Base-by-base conservation (phyloP, 2,329 filamentous ascomycete species). In the Coniochaeta sp. region DNA sequence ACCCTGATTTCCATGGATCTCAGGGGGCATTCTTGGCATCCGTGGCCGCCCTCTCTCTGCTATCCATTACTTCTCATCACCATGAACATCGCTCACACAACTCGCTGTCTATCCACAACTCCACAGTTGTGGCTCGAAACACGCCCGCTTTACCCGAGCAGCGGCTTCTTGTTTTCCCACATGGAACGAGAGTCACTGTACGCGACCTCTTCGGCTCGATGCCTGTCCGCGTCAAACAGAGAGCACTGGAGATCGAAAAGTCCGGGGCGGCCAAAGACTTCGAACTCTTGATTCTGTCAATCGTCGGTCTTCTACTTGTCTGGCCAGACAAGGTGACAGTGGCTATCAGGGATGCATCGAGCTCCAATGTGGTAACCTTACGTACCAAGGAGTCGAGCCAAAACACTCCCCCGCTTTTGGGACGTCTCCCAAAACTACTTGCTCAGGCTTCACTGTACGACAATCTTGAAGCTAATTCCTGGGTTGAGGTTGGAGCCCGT, bases 191-290 rank as follows among this genome's bases (percentile, higher is more conserved):
- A 26, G 83, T 92, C 2, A 78, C 77, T 0, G 86, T 95, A 6
- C 81, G 85, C 52, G 85, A 96, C 64, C 72, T 96, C 1, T 97
- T 96, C 67, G 91, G 91, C 0, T 87, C 85, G 53, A 89, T 96
- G 81, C 91, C 92, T 0, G 92, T 96, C 12, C 83, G 92, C 13
- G 85, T 95, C 24, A 95, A 94, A 64, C 87, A 91, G 59, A 80
- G 91, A 56, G 80, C 80, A 0, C 58, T 82, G 3, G 69, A 73
- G 56, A 65, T 75, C 33, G 71, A 81, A 60, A 75, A 73, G 58
- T 57, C 74, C 10, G 63, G 72, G 22, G 72, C 84, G 47, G 67
- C 78, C 18, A 86, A 77, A 56, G 77, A 87, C 50, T 92, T 88
- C 82, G 78, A 83, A 26, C 67, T 67, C 1, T 68, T 95, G 14